Conservation (phyloP, 2,329 filamentous ascomycete genomes). For the Aspergillus aculeatinus region DNA sequence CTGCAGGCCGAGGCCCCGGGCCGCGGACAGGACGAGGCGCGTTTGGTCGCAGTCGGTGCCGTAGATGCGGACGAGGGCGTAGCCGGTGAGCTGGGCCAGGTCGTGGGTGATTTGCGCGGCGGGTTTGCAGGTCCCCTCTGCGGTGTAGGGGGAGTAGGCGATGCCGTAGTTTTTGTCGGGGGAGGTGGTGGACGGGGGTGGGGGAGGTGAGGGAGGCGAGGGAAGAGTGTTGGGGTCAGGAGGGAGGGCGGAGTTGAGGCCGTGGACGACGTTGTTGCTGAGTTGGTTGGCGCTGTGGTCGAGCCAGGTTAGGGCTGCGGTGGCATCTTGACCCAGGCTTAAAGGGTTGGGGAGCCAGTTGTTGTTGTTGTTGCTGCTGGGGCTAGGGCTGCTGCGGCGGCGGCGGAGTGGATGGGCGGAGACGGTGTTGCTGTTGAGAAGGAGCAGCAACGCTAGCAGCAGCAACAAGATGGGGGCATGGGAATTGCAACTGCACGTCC, state of each 20-base stretch:
- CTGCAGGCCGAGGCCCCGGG: conserved; percentile 63
- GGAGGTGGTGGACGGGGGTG: conserved; percentile 4
- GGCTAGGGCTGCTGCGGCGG: too few species aligned
- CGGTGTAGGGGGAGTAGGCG: conserved; percentile 59
- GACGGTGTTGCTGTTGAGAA: neutral
- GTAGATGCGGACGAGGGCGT: conserved; percentile 70
- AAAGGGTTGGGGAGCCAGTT: neutral
- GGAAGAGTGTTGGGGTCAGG: neutral
- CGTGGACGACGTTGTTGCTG: neutral
- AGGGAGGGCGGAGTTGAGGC: neutral
- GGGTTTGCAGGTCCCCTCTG: conserved; percentile 64
- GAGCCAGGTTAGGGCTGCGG: neutral
- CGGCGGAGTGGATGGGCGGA: too few species aligned
- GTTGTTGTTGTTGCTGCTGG: neutral
- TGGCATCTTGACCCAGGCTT: too few species aligned
- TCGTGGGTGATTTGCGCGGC: conserved; percentile 63
- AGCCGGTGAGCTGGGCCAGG: conserved; percentile 57
- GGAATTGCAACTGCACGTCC: neutral
- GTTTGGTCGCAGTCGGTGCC: conserved; percentile 78
- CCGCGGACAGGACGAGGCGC: conserved; percentile 60
- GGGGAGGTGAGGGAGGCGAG: neutral
- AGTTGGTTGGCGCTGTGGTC: neutral
- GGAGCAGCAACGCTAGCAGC: neutral
- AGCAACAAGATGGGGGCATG: neutral
- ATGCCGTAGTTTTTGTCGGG: conserved; percentile 45